These are phyloP conservation scores for Gaeumannomyces sp. DNA, from an alignment of 2,329 filamentous ascomycete genomes.

Conservation along the genomic window DNA sequence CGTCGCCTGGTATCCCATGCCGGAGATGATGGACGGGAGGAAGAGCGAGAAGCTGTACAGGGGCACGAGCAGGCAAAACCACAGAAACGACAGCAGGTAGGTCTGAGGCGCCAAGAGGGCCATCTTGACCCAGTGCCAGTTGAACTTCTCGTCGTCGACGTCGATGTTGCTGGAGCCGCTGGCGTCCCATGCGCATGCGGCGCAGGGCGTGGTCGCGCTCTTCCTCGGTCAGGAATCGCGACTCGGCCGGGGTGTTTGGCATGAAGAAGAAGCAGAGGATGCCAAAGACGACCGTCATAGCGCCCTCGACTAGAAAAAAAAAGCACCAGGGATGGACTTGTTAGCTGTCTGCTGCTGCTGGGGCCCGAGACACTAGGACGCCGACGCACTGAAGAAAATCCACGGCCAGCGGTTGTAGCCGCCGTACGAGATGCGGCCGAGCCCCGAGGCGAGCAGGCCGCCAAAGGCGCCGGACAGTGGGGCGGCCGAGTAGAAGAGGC, in stretches of 20 bases:
- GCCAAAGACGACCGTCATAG: slow-evolving; percentile 54
- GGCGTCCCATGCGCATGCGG: slow-evolving; percentile 19
- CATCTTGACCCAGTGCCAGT: slow-evolving; percentile 34
- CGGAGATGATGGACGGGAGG: slow-evolving; percentile 36
- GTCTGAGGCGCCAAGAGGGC: slow-evolving; percentile 24
- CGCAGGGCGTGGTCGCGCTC: slow-evolving; percentile 18
- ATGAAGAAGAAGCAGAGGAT: slow-evolving; percentile 46
- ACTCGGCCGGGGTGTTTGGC: slow-evolving; percentile 21
- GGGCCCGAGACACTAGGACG: too few species aligned
- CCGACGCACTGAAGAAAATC: slow-evolving; percentile 37
- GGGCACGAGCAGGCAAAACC: slow-evolving; percentile 22
- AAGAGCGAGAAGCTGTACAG: slow-evolving; percentile 37
- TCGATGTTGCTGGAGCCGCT: slow-evolving; percentile 19
- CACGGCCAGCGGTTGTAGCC: slow-evolving; percentile 35
- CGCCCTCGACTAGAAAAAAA: slow-evolving; percentile 40
- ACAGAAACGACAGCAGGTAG: slow-evolving; percentile 20
- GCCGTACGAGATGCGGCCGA: slow-evolving; percentile 42
- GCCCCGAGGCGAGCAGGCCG: slow-evolving; percentile 53
- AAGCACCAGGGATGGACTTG: background rate
- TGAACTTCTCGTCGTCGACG: slow-evolving; percentile 31
- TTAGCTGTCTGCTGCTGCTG: background rate
- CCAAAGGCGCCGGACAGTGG: slow-evolving; percentile 62
- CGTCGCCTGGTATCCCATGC: slow-evolving; percentile 33
- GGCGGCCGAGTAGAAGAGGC: slow-evolving; percentile 65
- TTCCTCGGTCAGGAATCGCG: slow-evolving; percentile 21